Base-by-base conservation (phyloP, 2,329 filamentous ascomycete species). In the Alternaria brassicicola region DNA sequence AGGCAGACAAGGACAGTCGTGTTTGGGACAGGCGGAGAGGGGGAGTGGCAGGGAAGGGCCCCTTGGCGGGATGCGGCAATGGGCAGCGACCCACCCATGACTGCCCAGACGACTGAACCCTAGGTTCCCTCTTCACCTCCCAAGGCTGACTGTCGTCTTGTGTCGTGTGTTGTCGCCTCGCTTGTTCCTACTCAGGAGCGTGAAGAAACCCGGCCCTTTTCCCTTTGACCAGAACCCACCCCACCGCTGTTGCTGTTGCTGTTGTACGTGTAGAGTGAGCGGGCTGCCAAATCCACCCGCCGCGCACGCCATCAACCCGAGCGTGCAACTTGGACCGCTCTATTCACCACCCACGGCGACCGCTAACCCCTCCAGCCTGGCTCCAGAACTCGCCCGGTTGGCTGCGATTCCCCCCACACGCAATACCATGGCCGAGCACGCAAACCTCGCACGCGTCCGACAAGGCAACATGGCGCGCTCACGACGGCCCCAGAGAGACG, bases 391-490 rank as follows among this genome's bases (percentile, higher is more conserved):
- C 17, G 9, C 35, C 43, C n/a, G 21, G 31, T 50, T 31, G 9
- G 19, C 47, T 15, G 39, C 58, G 36, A 47, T 50, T 19, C 21
- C 41, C 46, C 41, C 38, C 7, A 53, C 42, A 26, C 33, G 51
- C 47, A 31, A 38, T 35, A 39, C 55, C 56, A 61, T 65, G 59
- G 50, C 43, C 51, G 33, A 63, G 48, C 55, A 46, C 55, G 23
- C 50, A 42, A 43, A 48, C 33, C 46, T 49, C 23, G 55, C 50
- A 21, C 55, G 55, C 43, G 43, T 54, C 19, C 45, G 50, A 45
- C 55, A 58, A 28, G 30, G 19, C 66, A 62, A 33, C 61, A 76
- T 75, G 72, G 50, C 70, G 30, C 74, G 75, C 63, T 70, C 75
- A 46, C 72, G 75, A 56, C 63, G 74, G 48, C 57, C 64, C 36